These are phyloP conservation scores for Phyllosticta ampelicida DNA, from an alignment of 2,329 filamentous ascomycete genomes.

Conservation along the genomic window DNA sequence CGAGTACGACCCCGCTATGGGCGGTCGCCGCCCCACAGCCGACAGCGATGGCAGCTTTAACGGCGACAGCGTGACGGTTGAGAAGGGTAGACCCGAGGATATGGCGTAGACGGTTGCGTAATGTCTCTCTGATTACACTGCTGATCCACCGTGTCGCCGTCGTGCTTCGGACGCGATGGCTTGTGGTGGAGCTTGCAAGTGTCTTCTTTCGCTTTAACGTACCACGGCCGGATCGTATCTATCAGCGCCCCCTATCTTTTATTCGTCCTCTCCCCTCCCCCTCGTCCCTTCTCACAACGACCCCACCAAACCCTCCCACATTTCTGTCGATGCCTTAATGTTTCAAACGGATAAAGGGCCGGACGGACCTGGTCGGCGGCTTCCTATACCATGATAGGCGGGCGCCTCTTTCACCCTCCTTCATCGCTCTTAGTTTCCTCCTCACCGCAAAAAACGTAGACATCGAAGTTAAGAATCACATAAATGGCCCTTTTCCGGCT, in stretches of 20 bases:
- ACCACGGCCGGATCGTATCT: background rate
- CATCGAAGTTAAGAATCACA: background rate
- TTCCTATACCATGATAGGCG: background rate
- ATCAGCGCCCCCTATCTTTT: background rate
- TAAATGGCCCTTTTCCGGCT: background rate
- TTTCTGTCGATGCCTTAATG: background rate
- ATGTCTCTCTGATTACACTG: background rate
- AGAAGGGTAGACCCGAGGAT: slow-evolving; percentile 6
- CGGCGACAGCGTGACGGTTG: background rate
- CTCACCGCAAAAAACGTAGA: background rate
- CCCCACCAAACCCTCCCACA: background rate
- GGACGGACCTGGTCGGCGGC: background rate
- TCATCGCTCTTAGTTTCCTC: background rate
- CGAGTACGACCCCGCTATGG: slow-evolving; percentile 28
- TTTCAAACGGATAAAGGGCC: background rate
- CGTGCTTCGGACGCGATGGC: background rate
- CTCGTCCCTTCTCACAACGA: background rate
- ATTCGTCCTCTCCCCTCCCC: too few species aligned
- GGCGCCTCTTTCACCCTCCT: background rate
- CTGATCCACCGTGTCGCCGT: background rate
- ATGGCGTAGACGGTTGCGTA: background rate
- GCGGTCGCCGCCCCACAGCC: background rate
- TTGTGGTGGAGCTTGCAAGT: background rate
- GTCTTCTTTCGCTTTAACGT: background rate
- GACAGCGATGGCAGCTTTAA: background rate